Base-by-base conservation (phyloP, 2,329 filamentous ascomycete species). In the Cadophora luteo-olivacea region DNA sequence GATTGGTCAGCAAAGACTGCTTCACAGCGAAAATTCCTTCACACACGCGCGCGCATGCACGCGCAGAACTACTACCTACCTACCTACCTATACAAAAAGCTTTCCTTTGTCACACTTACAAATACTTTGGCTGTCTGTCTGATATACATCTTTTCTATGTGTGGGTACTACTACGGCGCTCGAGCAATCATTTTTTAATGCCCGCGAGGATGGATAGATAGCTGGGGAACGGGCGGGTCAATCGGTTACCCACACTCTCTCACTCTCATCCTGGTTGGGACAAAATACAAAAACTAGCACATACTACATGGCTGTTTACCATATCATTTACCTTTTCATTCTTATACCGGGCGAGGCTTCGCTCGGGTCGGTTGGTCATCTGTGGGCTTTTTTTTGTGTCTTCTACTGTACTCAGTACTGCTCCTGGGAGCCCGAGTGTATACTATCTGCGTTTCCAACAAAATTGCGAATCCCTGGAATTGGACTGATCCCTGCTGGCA, bases 21-120 rank as follows among this genome's bases (percentile, higher is more conserved):
- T 70, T 71, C 66, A 71, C 71, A 71, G 69, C 66, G 61, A 65
- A 57, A 60, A 64, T 49, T n/a, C 9, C 38, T 29, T 29, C 29
- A 29, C 29, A 29, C 29, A 36, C 36, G 38, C 25, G 48, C 61
- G 16, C 12, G 32, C 55, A n/a, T 19, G 48, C 61, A 25, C 12
- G 32, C 55, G 33, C 32, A 38, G 65, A 45, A 61, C 41, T 24
- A 41, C n/a, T n/a, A 45, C 54, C 41, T 24, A 29, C 29, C 29
- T 29, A 29, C 29, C 29, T 29, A 29, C 29, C 29, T 29, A 29
- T 19, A n/a, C 45, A 52, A 49, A 38, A 63, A 62, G 69, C 29
- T 71, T 60, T 72, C 68, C 58, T 72, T 72, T 72, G 71, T 72
- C 64, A 67, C 14, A 57, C 61, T 5, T 29, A 29, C 29, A 29